These are phyloP conservation scores for Theileria orientalis DNA, from an alignment of 169 alveolate genomes.

Conservation along the genomic window DNA sequence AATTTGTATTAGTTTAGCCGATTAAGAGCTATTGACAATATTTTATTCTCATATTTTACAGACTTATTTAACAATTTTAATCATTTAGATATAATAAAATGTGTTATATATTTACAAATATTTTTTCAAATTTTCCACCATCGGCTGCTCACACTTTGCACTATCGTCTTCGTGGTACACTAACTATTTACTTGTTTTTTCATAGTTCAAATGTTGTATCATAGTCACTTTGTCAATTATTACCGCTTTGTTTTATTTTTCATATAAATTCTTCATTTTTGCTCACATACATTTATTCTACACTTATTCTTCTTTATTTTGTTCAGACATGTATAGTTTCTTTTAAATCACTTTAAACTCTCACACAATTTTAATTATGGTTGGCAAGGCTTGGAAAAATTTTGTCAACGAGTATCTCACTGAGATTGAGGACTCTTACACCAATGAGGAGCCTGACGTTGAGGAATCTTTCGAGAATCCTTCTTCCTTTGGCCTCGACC, in stretches of 20 bases:
- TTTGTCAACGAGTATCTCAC: constrained; percentile 35
- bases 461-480: not conserved
- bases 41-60: not conserved
- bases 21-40: not conserved
- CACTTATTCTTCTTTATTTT: not conserved
- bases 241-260: no score
- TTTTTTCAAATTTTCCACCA: not conserved
- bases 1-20: not conserved
- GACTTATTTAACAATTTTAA: constrained; percentile 1
- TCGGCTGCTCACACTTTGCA: not conserved
- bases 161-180: not conserved
- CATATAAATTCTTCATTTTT: not conserved
- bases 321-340: not conserved
- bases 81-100: not conserved
- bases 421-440: constrained; percentile 8
- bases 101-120: not conserved
- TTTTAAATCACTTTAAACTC: not conserved
- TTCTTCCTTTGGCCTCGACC: constrained; percentile 4
- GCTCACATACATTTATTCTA: not conserved
- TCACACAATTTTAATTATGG: constrained; percentile 20
- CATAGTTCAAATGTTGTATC: not conserved
- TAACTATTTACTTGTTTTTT: not conserved
- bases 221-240: not conserved
- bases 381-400: constrained; percentile 46
- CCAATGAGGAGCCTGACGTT: not conserved